A percentile compares a stretch with the other conserved stretches of the same genome.
These are phyloP conservation scores for Tilletia indica DNA, from an alignment of 1,284 basidiomycete species.

Conservation along the genomic window DNA sequence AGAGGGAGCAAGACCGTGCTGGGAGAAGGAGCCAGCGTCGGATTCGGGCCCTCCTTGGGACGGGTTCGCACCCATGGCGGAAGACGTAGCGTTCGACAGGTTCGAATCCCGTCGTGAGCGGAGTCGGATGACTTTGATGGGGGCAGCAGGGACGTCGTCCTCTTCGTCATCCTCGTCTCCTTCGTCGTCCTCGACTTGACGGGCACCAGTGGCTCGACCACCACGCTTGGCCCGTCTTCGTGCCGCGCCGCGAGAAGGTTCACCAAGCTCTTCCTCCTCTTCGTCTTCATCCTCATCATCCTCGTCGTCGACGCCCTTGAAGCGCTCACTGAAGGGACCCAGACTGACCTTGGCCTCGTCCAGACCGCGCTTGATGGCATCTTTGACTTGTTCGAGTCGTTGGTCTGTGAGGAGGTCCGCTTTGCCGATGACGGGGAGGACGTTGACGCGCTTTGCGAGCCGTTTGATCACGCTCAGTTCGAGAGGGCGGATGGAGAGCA, in stretches of 20 bases:
- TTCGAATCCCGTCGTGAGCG: background rate
- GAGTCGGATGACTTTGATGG: background rate
- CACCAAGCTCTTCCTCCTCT: background rate
- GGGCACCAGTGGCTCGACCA: no score
- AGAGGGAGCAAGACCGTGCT: background rate
- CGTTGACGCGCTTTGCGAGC: slow-evolving; percentile 68
- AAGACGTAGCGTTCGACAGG: background rate
- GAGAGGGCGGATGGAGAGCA: slow-evolving; percentile 68
- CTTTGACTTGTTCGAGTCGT: slow-evolving; percentile 67
- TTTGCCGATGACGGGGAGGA: slow-evolving; percentile 73
- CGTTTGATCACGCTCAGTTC: slow-evolving; percentile 73
- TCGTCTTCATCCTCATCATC: background rate
- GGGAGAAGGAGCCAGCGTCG: background rate
- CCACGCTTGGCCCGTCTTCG: background rate
- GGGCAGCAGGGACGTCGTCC: slow-evolving; percentile 30
- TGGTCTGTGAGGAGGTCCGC: slow-evolving; percentile 75
- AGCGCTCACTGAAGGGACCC: slow-evolving; percentile 14
- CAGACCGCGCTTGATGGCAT: slow-evolving; percentile 67
- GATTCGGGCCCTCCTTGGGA: background rate
- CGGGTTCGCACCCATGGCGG: background rate
- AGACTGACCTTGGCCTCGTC: slow-evolving; percentile 30
- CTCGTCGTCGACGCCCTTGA: no score
- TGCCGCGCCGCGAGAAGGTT: background rate
- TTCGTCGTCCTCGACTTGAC: no score
- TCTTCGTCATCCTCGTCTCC: slow-evolving; percentile 17